Base-by-base conservation (phyloP, 176 grass and related monocot species). In the Triticum urartu region DNA sequence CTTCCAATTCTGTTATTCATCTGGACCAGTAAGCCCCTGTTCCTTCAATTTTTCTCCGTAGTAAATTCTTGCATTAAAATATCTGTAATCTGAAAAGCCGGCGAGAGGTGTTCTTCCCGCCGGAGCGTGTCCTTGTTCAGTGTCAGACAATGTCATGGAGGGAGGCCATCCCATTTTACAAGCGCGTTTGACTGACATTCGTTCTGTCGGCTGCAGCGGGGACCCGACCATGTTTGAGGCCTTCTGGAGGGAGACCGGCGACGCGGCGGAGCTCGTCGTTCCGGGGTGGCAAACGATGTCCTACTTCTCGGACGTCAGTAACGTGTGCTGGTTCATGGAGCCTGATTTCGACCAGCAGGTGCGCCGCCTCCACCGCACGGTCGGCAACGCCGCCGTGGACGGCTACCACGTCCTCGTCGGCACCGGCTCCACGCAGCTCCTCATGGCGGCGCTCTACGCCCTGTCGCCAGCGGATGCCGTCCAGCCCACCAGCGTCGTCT, bases 181-280 rank as follows among this genome's bases (percentile, higher is more conserved):
- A 88, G 77, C 75, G 35, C 11, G 4, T 91, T 86, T 87, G 76
- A 88, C 72, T 87, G 77, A 88, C 67, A 86, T 83, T 90, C 63
- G 42, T 8, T 2, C 9, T 80, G 84, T 87, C 69, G 24, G 82
- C 36, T 86, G 87, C 86, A 98, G 97, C 28, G 97, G 97, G 5
- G 92, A 98, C 68, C 97, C 97, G 14, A 94, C 94, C 38, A 92
- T 95, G 94, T 98, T 88, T 26, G 94, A 95, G 81, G 89, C 89
- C 11, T 98, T 94, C 82, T 98, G 97, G 97, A 78, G 76, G 28
- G 68, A 81, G 76, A 75, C 89, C 32, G 90, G 93, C 0, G 61
- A 83, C 43, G 83, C 84, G 11, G 97, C 92, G 1, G 88, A 88
- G 60, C 65, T 92, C 25, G 82, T 91, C 2, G 94, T 98, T 54